A percentile compares a stretch with the other conserved stretches of the same genome.
Conservation (phyloP, 2,329 filamentous ascomycete species). For the Monilinia aucupariae region DNA sequence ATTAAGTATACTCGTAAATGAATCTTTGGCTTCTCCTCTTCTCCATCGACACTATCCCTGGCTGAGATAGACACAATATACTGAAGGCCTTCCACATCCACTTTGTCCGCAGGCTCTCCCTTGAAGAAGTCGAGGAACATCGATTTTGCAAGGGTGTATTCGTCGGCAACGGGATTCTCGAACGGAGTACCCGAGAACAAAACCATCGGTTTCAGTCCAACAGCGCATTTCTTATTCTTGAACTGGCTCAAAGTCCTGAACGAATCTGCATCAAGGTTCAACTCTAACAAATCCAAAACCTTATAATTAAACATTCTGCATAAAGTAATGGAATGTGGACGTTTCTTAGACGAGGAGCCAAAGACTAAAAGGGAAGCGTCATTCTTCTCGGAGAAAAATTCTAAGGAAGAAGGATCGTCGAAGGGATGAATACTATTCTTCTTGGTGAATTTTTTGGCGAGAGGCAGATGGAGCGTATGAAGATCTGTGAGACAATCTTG, state of each 20-base stretch:
- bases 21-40: conserved; percentile 50
- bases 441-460: conserved; percentile 89
- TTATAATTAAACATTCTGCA: conserved; percentile 79
- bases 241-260: conserved; percentile 69
- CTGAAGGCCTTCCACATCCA: conserved; percentile 92
- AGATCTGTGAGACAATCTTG: conserved; percentile 83
- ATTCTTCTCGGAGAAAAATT: conserved; percentile 97
- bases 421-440: conserved; percentile 96
- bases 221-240: conserved; percentile 67
- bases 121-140: conserved; percentile 88
- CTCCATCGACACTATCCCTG: conserved; percentile 51
- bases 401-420: conserved; percentile 78
- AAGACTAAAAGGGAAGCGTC: conserved; percentile 83
- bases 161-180: conserved; percentile 71
- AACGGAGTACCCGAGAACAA: conserved; percentile 86
- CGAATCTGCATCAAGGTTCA: conserved; percentile 70
- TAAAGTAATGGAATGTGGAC: conserved; percentile 84
- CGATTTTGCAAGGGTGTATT: conserved; percentile 81
- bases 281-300: conserved; percentile 90
- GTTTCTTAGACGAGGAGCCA: conserved; percentile 83
- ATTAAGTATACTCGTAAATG: conserved; percentile 80
- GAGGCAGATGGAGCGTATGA: conserved; percentile 74
- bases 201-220: conserved; percentile 84
- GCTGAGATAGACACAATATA: conserved; percentile 81
- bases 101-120: conserved; percentile 68